These are phyloP conservation scores for Chloranthus sessilifolius DNA, from an alignment of 164 flowering plant genomes.

Conservation along the genomic window DNA sequence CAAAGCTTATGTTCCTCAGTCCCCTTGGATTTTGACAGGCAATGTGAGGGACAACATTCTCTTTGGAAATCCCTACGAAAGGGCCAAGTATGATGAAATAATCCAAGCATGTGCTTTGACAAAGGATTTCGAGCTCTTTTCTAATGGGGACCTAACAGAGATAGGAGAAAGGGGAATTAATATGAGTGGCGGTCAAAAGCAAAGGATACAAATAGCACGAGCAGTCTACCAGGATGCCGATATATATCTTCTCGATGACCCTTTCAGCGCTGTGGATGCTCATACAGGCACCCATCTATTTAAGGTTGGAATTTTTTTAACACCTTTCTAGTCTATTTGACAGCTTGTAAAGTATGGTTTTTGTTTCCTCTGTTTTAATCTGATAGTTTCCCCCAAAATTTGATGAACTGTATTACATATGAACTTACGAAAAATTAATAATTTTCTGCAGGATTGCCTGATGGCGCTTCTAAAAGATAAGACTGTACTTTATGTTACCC, in stretches of 20 bases:
- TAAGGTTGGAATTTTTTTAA: slow-evolving; percentile 53
- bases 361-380: no score
- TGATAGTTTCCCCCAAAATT: no score
- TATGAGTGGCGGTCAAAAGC: slow-evolving; percentile 99
- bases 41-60: slow-evolving; percentile 76
- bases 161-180: slow-evolving; percentile 98
- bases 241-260: slow-evolving; percentile 91
- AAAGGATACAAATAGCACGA: slow-evolving; percentile 93
- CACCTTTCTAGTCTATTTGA: not conserved
- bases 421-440: no score
- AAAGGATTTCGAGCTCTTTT: slow-evolving; percentile 86
- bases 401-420: no score
- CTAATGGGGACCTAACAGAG: slow-evolving; percentile 78
- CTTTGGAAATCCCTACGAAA: slow-evolving; percentile 62
- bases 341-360: no score
- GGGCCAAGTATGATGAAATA: slow-evolving; percentile 51
- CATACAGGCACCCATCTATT: slow-evolving; percentile 95
- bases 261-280: slow-evolving; percentile 99
- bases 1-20: slow-evolving; percentile 93
- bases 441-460: slow-evolving; percentile 64
- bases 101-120: slow-evolving; percentile 76
- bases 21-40: slow-evolving; percentile 92
- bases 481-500: slow-evolving; percentile 84
- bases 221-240: slow-evolving; percentile 96
- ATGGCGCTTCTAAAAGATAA: slow-evolving; percentile 83